These are phyloP conservation scores for Pyricularia sp. DNA, from an alignment of 2,329 filamentous ascomycete genomes.

Conservation along the genomic window DNA sequence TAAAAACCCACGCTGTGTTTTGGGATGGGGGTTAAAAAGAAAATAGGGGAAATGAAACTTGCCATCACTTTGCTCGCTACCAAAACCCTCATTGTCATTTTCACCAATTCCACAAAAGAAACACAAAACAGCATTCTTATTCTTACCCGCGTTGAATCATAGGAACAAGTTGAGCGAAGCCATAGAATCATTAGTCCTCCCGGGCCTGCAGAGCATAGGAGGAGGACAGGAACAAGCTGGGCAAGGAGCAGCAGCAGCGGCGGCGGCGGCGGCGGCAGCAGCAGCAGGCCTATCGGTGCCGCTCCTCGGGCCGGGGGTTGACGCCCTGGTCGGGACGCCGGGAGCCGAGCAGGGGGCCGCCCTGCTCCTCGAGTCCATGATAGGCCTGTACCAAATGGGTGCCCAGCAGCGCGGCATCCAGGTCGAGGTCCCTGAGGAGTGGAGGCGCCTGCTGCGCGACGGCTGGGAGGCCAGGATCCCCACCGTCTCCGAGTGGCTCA, in stretches of 20 bases:
- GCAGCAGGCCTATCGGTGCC: background rate
- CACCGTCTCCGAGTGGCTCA: constrained; percentile 2
- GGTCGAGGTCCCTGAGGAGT: constrained; percentile 3
- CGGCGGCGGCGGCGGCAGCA: background rate
- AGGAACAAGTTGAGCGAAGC: constrained; percentile 4
- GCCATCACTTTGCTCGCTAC: background rate
- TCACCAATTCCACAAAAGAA: background rate
- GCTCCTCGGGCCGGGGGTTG: background rate
- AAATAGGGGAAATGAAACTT: background rate
- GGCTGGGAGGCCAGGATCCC: constrained; percentile 3
- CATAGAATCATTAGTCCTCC: constrained; percentile 3
- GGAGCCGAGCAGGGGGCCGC: constrained; percentile 1
- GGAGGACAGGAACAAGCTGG: background rate
- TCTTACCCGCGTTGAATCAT: background rate
- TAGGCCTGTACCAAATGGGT: constrained; percentile 3
- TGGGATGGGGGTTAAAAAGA: background rate
- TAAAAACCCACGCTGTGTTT: background rate
- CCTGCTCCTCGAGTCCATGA: constrained; percentile 2
- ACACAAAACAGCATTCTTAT: background rate
- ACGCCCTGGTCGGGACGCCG: background rate
- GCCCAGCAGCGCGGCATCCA: constrained; percentile 4
- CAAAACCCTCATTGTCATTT: background rate
- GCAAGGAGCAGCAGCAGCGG: background rate
- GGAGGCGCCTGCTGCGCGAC: constrained; percentile 2
- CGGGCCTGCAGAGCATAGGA: constrained; percentile 1